Percentiles rank a stretch among this genome's conserved stretches.
These are phyloP conservation scores for Circinella umbellata DNA, from an alignment of 371 early-diverging fungal species.

Conservation along the genomic window DNA sequence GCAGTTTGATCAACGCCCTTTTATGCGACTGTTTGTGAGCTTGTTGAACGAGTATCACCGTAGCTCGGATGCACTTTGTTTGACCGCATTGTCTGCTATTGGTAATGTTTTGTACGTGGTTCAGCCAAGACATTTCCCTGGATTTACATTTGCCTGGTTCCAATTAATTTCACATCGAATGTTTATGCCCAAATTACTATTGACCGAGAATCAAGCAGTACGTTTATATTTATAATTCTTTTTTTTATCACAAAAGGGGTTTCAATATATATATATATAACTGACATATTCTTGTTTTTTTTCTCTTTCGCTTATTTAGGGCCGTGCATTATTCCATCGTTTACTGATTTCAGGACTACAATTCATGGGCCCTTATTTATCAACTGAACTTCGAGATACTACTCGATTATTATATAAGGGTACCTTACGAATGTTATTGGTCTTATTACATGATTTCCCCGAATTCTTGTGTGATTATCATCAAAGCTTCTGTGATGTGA, in stretches of 20 bases:
- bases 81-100: conserved; percentile 73
- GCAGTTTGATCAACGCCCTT: conserved; percentile 91
- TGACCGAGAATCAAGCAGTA: conserved; percentile 73
- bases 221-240: no score
- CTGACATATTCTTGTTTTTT: not conserved
- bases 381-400: conserved; percentile 72
- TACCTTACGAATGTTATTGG: conserved; percentile 87
- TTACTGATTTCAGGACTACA: conserved; percentile 82
- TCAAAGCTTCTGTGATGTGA: conserved; percentile 90
- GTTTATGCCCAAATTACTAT: conserved; percentile 89
- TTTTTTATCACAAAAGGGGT: no score
- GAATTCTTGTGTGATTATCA: conserved; percentile 96
- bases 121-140: conserved; percentile 75
- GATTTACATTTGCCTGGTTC: conserved; percentile 97
- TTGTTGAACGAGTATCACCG: conserved; percentile 85
- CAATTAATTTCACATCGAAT: conserved; percentile 90
- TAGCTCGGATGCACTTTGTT: conserved; percentile 70
- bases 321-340: conserved; percentile 89
- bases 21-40: conserved; percentile 87
- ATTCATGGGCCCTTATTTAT: conserved; percentile 87
- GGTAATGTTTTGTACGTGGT: conserved; percentile 71
- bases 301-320: conserved; percentile 37
- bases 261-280: no score
- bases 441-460: conserved; percentile 97
- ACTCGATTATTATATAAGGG: conserved; percentile 89